Base-by-base conservation (phyloP, 345 rosid genomes). In the Conringia planisiliqua region DNA sequence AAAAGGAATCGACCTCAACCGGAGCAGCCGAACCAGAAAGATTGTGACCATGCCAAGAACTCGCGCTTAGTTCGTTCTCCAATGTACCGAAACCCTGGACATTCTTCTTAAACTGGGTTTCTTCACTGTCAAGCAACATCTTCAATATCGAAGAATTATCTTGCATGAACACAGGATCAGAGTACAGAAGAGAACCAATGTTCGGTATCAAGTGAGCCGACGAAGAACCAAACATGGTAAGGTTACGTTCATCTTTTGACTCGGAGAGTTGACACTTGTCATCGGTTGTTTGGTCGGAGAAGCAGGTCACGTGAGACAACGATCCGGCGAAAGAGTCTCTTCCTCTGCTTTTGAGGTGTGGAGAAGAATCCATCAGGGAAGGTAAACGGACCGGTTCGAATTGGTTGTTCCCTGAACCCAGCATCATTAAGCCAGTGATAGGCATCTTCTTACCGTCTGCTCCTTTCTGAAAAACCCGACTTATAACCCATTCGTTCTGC, bases 401-500 rank as follows among this genome's bases (percentile, higher is more conserved):
- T 38, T 55, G 67, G 58, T 76, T 66, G 13, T 71, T 44, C 2
- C 26, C 30, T 1, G 87, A 76, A 60, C 72, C 77, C 2, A 65
- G 12, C 47, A 67, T 79, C 70, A 66, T 65, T 12, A 85, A 56
- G 14, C 86, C 86, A 7, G 87, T 78, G 18, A 84, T 68, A 62
- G 77, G 78, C 16, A 50, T 38, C 56, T 85, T 90, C 61, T 81
- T 90, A 4, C 87, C 91, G 7, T 82, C 85, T 1, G 73, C 26
- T 18, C 35, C 81, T 86, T 88, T 90, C 8, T 86, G 86, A 18
- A 90, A 88, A 8, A 88, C 82, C 64, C 96, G 83, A 62, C 89
- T 86, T 39, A 90, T 83, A 36, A 88, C 92, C 89, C 93, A 90
- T 47, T 90, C 96, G 62, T 85, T 86, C 96, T 90, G 83, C 74